Conservation (phyloP, 2,329 filamentous ascomycete genomes). For the Xylaria digitata region DNA sequence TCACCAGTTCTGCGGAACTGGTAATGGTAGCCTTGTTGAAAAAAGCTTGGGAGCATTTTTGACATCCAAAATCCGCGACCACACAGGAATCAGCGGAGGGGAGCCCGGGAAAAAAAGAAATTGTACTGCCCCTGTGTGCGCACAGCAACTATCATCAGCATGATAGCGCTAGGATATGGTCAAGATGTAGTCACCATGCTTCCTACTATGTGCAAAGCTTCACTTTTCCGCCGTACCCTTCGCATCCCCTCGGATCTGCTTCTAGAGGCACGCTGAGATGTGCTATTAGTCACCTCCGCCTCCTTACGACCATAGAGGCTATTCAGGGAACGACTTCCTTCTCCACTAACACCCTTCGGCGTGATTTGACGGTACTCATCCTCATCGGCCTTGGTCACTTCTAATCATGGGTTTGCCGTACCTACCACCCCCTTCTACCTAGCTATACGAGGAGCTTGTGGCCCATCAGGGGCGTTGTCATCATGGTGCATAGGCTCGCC, state of each 20-base stretch:
- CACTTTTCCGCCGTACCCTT: not conserved
- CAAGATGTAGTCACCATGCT: constrained; percentile 7
- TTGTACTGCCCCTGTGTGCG: constrained; percentile 5
- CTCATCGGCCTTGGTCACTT: constrained; percentile 6
- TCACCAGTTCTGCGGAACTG: constrained; percentile 6
- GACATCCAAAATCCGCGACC: constrained; percentile 10
- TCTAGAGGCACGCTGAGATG: constrained; percentile 24
- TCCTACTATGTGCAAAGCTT: constrained; percentile 10
- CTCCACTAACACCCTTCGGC: constrained; percentile 26
- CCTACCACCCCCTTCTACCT: constrained; percentile 4
- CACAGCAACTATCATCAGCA: constrained; percentile 11
- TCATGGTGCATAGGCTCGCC: constrained; percentile 3
- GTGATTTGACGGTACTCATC: constrained; percentile 22
- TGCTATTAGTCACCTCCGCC: constrained; percentile 20
- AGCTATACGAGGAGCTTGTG: not conserved
- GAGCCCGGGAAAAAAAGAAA: constrained; percentile 20
- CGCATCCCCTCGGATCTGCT: constrained; percentile 5
- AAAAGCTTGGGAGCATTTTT: constrained; percentile 10
- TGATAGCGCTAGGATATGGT: constrained; percentile 13
- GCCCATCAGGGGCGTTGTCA: not conserved
- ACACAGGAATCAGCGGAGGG: constrained; percentile 2
- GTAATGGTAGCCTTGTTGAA: constrained; percentile 27
- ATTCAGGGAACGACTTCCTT: constrained; percentile 22
- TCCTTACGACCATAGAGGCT: constrained; percentile 16
- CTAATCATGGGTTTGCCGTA: constrained; percentile 1